phyloP scores from a whole-genome alignment of 2,329 filamentous ascomycete species.

The Hypoxylon sp. region DNA sequence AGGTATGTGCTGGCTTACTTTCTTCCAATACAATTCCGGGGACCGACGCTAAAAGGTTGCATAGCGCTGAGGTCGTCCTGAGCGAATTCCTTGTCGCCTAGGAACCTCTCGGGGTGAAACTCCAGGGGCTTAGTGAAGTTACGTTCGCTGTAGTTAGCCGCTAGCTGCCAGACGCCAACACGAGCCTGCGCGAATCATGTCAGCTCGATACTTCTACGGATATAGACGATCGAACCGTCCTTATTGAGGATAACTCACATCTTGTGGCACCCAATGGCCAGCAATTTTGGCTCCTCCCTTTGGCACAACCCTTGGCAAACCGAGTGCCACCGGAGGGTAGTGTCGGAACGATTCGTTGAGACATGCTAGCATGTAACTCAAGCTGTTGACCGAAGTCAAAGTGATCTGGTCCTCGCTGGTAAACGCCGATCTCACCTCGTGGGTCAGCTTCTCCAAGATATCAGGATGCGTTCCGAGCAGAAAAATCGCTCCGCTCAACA shows the following conservation, averaged over 20 bases:
- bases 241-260: conserved; percentile 25
- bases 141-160: conserved; percentile 21
- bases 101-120: conserved; percentile 49
- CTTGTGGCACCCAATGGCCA: conserved; percentile 44
- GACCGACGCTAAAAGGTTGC: conserved; percentile 47
- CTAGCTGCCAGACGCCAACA: conserved; percentile 11
- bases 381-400: conserved; percentile 48
- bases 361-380: conserved; percentile 56
- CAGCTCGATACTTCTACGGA: not conserved
- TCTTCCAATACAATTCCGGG: conserved; percentile 48
- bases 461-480: conserved; percentile 58
- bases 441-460: conserved; percentile 56
- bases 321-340: conserved; percentile 54
- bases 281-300: conserved; percentile 35
- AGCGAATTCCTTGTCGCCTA: conserved; percentile 36
- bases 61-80: conserved; percentile 45
- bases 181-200: not conserved
- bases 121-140: conserved; percentile 40
- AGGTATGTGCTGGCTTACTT: conserved; percentile 34
- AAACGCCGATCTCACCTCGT: conserved; percentile 61
- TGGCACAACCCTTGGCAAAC: conserved; percentile 49
- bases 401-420: conserved; percentile 55
- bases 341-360: conserved; percentile 57
- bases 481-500: conserved; percentile 57
- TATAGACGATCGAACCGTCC: not conserved